Conservation (phyloP, 257 asterid species). For the Nemophila menziesii region DNA sequence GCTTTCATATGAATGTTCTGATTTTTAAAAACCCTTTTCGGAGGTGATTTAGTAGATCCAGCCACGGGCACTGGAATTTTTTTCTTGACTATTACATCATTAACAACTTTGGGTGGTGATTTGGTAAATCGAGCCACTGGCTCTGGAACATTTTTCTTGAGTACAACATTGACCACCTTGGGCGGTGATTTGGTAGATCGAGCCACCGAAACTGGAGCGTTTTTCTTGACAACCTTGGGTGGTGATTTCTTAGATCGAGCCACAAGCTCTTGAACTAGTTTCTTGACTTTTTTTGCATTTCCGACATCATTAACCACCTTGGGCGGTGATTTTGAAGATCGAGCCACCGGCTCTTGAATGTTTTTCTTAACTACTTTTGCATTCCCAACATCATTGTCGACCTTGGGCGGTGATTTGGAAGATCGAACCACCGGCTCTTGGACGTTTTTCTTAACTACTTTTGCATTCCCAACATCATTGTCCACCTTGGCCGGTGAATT, state of each 20-base stretch:
- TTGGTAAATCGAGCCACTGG: constrained; percentile 1
- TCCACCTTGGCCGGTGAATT: neutral
- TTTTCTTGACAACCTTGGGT: constrained; percentile 6
- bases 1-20: constrained; percentile 4
- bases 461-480: constrained; percentile 4
- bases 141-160: constrained; percentile 1
- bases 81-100: constrained; percentile 7
- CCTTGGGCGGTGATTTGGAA: neutral
- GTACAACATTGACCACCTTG: neutral
- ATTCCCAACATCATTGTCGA: constrained; percentile 2
- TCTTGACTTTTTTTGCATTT: constrained; percentile 4
- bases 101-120: constrained; percentile 2
- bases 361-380: constrained; percentile 7
- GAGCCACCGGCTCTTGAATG: neutral
- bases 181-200: neutral
- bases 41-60: neutral
- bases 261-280: neutral
- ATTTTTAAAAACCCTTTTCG: constrained; percentile 7
- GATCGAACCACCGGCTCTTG: neutral
- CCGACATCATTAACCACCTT: constrained; percentile 5
- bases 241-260: constrained; percentile 1
- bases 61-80: neutral
- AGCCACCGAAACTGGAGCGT: neutral
- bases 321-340: neutral
- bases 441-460: constrained; percentile 2